Conservation (phyloP, 2,329 filamentous ascomycete genomes). For the Hymenoscyphus albidus region DNA sequence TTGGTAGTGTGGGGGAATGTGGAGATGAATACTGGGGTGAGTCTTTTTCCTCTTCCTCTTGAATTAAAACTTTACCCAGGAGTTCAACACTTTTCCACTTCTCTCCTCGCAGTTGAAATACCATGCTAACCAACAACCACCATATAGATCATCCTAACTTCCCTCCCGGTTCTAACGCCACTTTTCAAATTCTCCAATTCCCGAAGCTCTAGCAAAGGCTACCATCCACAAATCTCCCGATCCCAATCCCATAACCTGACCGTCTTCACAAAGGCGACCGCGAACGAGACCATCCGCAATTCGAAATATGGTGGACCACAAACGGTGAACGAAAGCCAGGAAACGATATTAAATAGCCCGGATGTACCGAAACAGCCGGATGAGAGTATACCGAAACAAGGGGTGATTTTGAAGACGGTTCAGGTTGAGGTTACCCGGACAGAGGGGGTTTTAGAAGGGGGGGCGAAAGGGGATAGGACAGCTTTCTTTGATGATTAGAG, state of each 20-base stretch:
- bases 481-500: not conserved
- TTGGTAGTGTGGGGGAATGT: conserved; percentile 54
- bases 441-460: not conserved
- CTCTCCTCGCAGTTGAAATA: not conserved
- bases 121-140: not conserved
- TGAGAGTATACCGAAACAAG: not conserved
- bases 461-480: not conserved
- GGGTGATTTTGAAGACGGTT: not conserved
- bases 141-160: conserved; percentile 20
- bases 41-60: conserved; percentile 19
- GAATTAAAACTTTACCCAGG: too few species aligned
- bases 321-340: not conserved
- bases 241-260: not conserved
- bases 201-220: not conserved
- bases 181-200: conserved; percentile 12
- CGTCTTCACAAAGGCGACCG: not conserved
- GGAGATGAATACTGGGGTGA: conserved; percentile 54
- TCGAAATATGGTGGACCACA: not conserved
- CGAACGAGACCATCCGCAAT: not conserved
- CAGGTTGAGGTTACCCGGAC: not conserved
- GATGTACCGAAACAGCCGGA: not conserved
- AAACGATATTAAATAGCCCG: not conserved
- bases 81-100: not conserved
- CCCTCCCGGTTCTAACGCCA: conserved; percentile 17
- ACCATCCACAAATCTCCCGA: not conserved